Evolutionary conservation across 306 rosid species (phyloP), one percentile per base, ranked within the genome.

Genomic region (Gynostemma pentaphyllum): DNA sequence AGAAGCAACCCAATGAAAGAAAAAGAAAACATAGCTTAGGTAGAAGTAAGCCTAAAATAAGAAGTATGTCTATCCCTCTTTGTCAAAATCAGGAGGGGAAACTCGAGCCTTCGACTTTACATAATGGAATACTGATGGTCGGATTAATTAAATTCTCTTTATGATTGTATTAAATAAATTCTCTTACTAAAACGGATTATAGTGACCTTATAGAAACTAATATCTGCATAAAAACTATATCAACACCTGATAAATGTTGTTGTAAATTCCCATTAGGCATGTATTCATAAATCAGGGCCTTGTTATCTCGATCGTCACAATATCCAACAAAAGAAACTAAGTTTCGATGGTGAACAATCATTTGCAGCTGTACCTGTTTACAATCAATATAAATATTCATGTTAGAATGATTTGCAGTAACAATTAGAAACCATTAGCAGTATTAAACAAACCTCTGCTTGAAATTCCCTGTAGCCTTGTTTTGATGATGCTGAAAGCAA

Each of bases 251-350:
- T 19, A 74, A 12, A 50, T 61, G 16, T 13, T 16, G 21, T 21
- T 32, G n/a, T 16, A 74, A 28, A 34, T 26, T 62, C 7, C 73
- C 78, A 6, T 74, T 68, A 2, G 70, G 45, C 57, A 68, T 41
- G 14, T 48, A 59, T 55, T 73, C 77, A 10, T 59, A 67, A 28
- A 66, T 44, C 5, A 73, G 64, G 2, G 73, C 73, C 60, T 11
- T 50, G 6, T 45, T 27, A 7, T 51, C 24, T n/a, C 51, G 34
- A 9, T 68, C 78, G 51, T 74, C 57, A 29, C 65, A 74, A 14
- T 68, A 68, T 13, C 78, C 74, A 45, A 74, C 19, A 15, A 62
- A 45, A 52, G 59, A 52, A 8, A 62, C 74, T 70, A 74, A 45
- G 66, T 74, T 74, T 19, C 54, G 16, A 40, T 74, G 74, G 46